Evolutionary conservation across 139 green algal genomes (phyloP).

Genomic region (Picochlorum sp.): DNA sequence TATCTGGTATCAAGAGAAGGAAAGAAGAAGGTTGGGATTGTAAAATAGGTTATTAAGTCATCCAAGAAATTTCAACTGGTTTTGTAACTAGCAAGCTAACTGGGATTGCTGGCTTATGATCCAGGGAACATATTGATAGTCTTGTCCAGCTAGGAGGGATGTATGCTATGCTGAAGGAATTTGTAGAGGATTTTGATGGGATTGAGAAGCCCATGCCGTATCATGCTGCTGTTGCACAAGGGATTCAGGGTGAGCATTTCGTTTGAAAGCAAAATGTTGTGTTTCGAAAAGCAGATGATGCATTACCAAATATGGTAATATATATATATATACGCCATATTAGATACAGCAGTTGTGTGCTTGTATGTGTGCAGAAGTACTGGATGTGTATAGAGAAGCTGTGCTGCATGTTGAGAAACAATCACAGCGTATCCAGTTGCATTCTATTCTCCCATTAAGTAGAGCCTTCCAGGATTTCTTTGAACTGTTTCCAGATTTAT

Average conservation of each 20-base stretch:
- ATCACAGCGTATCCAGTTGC: slow-evolving; percentile 18
- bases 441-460: slow-evolving; percentile 42
- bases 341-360: too few relatives aligned
- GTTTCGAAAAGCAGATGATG: too few relatives aligned
- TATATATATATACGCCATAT: too few relatives aligned
- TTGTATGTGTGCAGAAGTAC: too few relatives aligned
- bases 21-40: too few relatives aligned
- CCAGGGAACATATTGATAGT: slow-evolving; percentile 48
- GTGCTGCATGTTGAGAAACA: slow-evolving; percentile 58
- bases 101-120: slow-evolving; percentile 1
- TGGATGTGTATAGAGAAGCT: slow-evolving; percentile 60
- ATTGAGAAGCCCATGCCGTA: slow-evolving; percentile 19
- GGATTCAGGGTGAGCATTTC: too few relatives aligned
- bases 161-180: slow-evolving; percentile 45
- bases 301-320: too few relatives aligned
- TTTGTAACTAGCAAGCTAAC: slow-evolving; percentile 9
- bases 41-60: too few relatives aligned
- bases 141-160: slow-evolving; percentile 56
- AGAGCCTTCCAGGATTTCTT: slow-evolving; percentile 53
- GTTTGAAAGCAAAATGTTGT: background rate
- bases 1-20: too few relatives aligned
- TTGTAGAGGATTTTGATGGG: slow-evolving; percentile 33
- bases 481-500: slow-evolving; percentile 53
- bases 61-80: background rate
- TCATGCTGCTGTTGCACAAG: slow-evolving; percentile 46